Evolutionary conservation across 2,329 filamentous ascomycete genomes (phyloP), one percentile per base, ranked within the genome.

Genomic region (Ophiostoma angusticollis): DNA sequence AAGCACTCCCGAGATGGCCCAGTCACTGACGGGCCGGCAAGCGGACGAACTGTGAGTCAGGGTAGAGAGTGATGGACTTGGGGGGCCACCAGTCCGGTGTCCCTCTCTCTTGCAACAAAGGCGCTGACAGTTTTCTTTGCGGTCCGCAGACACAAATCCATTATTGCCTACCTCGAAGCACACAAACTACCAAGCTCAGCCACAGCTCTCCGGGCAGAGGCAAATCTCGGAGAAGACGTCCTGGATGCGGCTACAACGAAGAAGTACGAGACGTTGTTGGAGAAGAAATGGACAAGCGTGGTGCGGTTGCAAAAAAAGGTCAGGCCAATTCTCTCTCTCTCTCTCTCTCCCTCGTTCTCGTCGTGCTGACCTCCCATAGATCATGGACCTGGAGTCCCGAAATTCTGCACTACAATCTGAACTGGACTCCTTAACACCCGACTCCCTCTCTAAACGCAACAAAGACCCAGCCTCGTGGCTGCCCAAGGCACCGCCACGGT

Each of bases 221-320:
- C 84, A n/a, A 70, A 71, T 40, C 70, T 94, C 5, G 72, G 77
- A 37, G 37, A 38, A 6, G 62, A 73, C 40, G 62, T 63, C 34
- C 87, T 93, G 52, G 85, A 94, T 56, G 69, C 82, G 45, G 72
- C 74, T 14, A 94, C 84, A 16, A 72, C 80, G 37, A 94, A 94
- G 67, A 94, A 93, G 63, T 96, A 95, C 63, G 86, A 94, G 61
- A 83, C 84, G 2, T 62, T 96, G 21, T 63, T 96, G 49, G 89
- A 96, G 69, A 95, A 94, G 73, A 96, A 96, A 67, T 96, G 89
- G 89, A 96, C 89, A 16, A 91, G 85, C 52, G 82, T 96, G 21
- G 86, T 95, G 52, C 74, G 89, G 45, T 61, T 96, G 58, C 89
- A 96, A 63, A 95, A 94, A 62, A 96, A 94, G 82, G 84, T 82